phyloP scores from a whole-genome alignment of 2,329 filamentous ascomycete species.

The Fusarium setosum region DNA sequence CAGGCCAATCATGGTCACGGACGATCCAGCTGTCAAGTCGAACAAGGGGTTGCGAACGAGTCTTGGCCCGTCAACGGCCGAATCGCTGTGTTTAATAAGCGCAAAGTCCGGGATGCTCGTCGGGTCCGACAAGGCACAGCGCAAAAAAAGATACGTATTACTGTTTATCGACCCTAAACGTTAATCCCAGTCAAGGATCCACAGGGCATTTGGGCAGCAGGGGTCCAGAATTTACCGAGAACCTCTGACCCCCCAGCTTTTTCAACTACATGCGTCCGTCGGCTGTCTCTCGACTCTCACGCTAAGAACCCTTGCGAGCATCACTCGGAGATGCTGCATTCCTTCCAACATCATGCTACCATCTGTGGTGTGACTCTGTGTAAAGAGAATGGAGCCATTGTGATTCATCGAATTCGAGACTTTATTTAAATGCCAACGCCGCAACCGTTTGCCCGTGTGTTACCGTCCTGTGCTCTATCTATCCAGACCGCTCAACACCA shows the following conservation, averaged over 20 bases:
- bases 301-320: too few relatives aligned
- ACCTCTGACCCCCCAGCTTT: slow-evolving; percentile 29
- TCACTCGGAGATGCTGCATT: background rate
- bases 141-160: background rate
- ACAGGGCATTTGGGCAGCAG: slow-evolving; percentile 1
- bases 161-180: background rate
- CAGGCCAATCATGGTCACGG: too few relatives aligned
- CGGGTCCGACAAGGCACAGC: background rate
- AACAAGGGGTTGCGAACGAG: background rate
- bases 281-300: background rate
- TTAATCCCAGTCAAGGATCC: background rate
- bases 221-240: slow-evolving; percentile 23
- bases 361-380: too few relatives aligned
- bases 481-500: background rate
- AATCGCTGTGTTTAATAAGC: slow-evolving; percentile 53
- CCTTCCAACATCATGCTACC: background rate
- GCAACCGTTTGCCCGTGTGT: background rate
- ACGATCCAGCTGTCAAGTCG: background rate
- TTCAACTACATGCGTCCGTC: slow-evolving; percentile 14
- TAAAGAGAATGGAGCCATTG: too few relatives aligned
- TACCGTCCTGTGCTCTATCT: background rate
- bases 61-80: background rate
- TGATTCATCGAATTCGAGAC: too few relatives aligned
- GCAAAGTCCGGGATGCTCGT: background rate
- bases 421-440: background rate